Evolutionary conservation across 768 basidiomycete species (phyloP).

Genomic region (Hypsizygus marmoreus): DNA sequence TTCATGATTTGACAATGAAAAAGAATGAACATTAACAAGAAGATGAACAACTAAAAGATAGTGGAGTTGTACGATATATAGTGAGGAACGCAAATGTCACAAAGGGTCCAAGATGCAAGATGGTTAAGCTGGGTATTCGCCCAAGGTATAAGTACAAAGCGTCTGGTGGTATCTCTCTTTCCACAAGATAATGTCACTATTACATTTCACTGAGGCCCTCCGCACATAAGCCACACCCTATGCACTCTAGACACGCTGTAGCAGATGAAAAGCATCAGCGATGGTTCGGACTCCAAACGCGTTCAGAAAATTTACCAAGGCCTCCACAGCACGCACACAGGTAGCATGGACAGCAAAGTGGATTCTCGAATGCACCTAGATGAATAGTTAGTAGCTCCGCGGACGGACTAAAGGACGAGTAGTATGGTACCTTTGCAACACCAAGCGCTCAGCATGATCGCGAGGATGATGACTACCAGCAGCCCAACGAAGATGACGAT

Average conservation of each 20-base stretch:
- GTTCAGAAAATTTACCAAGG: slow-evolving; percentile 41
- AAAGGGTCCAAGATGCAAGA: no score
- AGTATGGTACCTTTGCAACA: slow-evolving; percentile 55
- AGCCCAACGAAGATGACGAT: slow-evolving; percentile 69
- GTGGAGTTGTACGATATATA: no score
- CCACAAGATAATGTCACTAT: no score
- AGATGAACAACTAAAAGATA: no score
- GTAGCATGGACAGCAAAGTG: slow-evolving; percentile 70
- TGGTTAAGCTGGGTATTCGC: no score
- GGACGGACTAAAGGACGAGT: neutral
- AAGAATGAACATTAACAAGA: no score
- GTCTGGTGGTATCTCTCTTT: no score
- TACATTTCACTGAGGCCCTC: slow-evolving; percentile 43
- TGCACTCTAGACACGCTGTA: slow-evolving; percentile 66
- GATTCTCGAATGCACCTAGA: slow-evolving; percentile 59
- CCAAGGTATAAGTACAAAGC: no score
- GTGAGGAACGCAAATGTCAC: no score
- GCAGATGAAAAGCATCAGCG: neutral
- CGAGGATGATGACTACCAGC: slow-evolving; percentile 53
- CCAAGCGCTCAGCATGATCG: slow-evolving; percentile 62
- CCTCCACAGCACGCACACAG: slow-evolving; percentile 74
- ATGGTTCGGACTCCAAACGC: neutral
- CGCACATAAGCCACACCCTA: slow-evolving; percentile 68
- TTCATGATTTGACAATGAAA: no score
- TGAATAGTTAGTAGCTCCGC: neutral